Percentiles rank a stretch among this genome's conserved stretches.
Evolutionary conservation across 1,139 yeast genomes (phyloP).

Genomic region (Lodderomyces pseudojiufengensis): DNA sequence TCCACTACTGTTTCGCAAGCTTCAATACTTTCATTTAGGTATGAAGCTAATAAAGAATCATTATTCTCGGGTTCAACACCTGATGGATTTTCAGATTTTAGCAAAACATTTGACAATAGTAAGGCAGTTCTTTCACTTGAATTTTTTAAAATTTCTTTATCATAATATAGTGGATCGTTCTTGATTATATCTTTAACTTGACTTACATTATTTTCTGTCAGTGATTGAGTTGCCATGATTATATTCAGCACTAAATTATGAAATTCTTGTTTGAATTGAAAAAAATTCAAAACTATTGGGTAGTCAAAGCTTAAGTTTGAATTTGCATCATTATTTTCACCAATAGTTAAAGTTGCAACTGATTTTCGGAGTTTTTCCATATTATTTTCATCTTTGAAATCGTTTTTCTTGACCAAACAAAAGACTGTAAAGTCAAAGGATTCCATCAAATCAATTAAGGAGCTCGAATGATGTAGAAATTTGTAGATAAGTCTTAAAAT

Average conservation of each 20-base stretch:
- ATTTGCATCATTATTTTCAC: slow-evolving; percentile 5
- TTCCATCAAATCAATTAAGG: slow-evolving; percentile 52
- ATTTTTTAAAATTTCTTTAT: slow-evolving; percentile 34
- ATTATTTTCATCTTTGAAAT: slow-evolving; percentile 14
- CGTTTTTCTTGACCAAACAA: slow-evolving; percentile 32
- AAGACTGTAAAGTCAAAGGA: slow-evolving; percentile 63
- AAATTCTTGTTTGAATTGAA: slow-evolving; percentile 68
- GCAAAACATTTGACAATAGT: slow-evolving; percentile 41
- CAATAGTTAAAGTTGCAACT: slow-evolving; percentile 1
- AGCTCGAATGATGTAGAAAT: slow-evolving; percentile 46
- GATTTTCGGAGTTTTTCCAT: slow-evolving; percentile 11
- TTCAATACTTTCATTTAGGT: slow-evolving; percentile 45
- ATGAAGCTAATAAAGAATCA: slow-evolving; percentile 41
- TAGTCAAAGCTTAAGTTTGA: slow-evolving; percentile 46
- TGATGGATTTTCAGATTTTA: slow-evolving; percentile 24
- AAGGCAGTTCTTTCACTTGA: slow-evolving; percentile 52
- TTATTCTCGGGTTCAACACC: slow-evolving; percentile 45
- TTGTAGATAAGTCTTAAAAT: slow-evolving; percentile 53
- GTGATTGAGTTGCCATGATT: slow-evolving; percentile 64
- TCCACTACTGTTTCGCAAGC: slow-evolving; percentile 42
- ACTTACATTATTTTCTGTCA: slow-evolving; percentile 67
- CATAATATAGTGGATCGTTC: slow-evolving; percentile 47
- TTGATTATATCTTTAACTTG: slow-evolving; percentile 62
- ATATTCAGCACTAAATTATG: slow-evolving; percentile 62
- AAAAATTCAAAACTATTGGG: slow-evolving; percentile 68